These are phyloP conservation scores for Colletotrichum acutatum DNA, from an alignment of 2,329 filamentous ascomycete species.

Conservation along the genomic window DNA sequence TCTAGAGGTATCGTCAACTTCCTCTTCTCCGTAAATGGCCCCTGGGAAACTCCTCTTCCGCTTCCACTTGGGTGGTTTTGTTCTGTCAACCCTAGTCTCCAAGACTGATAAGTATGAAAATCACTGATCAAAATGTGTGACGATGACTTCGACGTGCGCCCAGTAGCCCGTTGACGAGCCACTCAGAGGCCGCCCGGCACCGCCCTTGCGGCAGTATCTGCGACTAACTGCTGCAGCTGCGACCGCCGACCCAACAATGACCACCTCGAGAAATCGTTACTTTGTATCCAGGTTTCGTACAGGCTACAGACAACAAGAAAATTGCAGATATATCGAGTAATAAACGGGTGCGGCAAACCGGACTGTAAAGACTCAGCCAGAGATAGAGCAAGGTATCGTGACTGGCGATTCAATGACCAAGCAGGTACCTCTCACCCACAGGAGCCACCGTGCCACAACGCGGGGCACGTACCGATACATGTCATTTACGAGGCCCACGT, in stretches of 20 bases:
- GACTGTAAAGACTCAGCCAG: neutral
- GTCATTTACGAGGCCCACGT: neutral
- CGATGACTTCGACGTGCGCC: slow-evolving; percentile 24
- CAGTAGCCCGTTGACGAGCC: slow-evolving; percentile 2
- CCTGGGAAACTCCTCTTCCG: slow-evolving; percentile 24
- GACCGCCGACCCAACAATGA: neutral
- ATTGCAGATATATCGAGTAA: neutral
- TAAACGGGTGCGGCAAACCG: neutral
- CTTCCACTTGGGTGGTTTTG: slow-evolving; percentile 33
- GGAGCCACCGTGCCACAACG: slow-evolving; percentile 13
- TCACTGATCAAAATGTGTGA: slow-evolving; percentile 16
- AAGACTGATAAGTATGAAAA: slow-evolving; percentile 27
- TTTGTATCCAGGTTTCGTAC: no score
- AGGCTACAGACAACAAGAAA: neutral
- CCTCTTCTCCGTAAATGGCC: slow-evolving; percentile 17
- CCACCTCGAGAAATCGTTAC: neutral
- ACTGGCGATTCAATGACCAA: neutral
- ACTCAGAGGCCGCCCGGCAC: slow-evolving; percentile 25
- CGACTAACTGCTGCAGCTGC: neutral
- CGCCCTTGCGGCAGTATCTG: slow-evolving; percentile 18
- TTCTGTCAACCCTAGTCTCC: slow-evolving; percentile 34
- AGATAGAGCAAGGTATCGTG: neutral
- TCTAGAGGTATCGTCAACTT: slow-evolving; percentile 33
- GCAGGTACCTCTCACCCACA: neutral
- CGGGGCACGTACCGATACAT: slow-evolving; percentile 28